phyloP scores from a whole-genome alignment of 2,329 filamentous ascomycete species.

The Penicillium aurantiogriseum region DNA sequence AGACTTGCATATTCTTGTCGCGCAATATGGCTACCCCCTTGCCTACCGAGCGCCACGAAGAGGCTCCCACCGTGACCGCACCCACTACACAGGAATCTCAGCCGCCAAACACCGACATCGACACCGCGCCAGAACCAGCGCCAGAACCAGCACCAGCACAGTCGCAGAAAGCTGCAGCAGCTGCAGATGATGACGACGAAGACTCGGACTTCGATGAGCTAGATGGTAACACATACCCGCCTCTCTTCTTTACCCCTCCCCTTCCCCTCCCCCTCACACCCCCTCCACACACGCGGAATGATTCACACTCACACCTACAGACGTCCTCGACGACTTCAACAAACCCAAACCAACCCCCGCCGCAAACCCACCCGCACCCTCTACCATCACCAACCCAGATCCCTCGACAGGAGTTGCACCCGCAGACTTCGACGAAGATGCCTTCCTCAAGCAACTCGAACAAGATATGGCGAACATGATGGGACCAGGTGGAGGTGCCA shows the following conservation, averaged over 20 bases:
- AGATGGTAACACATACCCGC: conserved; percentile 61
- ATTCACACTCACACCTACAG: conserved; percentile 37
- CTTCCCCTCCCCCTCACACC: background rate
- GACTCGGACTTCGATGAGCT: conserved; percentile 95
- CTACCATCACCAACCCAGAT: conserved; percentile 17
- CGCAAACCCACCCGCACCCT: conserved; percentile 6
- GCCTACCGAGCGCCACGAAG: background rate
- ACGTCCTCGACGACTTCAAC: conserved; percentile 90
- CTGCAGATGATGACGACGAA: conserved; percentile 58
- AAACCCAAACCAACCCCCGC: conserved; percentile 49
- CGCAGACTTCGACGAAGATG: conserved; percentile 39
- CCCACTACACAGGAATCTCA: background rate
- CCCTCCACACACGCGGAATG: background rate
- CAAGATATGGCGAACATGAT: conserved; percentile 84
- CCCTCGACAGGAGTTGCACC: conserved; percentile 14
- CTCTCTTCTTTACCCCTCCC: background rate
- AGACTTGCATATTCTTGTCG: background rate
- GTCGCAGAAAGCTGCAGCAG: background rate
- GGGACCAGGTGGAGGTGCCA: conserved; percentile 38
- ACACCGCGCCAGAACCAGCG: background rate
- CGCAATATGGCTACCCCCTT: background rate
- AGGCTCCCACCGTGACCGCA: background rate
- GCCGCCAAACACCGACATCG: background rate
- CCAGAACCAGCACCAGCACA: background rate
- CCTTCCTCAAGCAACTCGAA: conserved; percentile 81